Evolutionary conservation across 1,284 basidiomycete genomes (phyloP).

Genomic region (Cutaneotrichosporon daszewskae): DNA sequence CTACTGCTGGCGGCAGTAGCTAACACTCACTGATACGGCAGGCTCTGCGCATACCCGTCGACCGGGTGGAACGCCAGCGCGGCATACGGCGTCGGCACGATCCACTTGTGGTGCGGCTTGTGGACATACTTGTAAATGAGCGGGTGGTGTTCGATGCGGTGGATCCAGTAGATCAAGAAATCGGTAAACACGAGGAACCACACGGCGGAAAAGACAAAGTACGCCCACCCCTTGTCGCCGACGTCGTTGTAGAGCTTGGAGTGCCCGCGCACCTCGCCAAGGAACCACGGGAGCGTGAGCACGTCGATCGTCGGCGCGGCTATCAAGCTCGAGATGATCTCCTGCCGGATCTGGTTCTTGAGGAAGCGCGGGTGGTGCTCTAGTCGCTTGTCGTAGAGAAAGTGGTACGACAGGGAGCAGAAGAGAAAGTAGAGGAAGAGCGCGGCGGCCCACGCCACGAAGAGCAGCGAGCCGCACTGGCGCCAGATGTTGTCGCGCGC

Average conservation of each 20-base stretch:
- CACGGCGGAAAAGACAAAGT: slow-evolving; percentile 39
- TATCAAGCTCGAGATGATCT: slow-evolving; percentile 70
- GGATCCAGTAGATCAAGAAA: slow-evolving; percentile 87
- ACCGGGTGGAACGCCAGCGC: slow-evolving; percentile 96
- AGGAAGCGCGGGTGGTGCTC: slow-evolving; percentile 92
- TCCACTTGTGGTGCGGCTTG: slow-evolving; percentile 98
- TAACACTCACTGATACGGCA: slow-evolving; percentile 71
- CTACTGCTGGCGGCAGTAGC: neutral
- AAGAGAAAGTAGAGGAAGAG: slow-evolving; percentile 79
- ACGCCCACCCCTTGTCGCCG: slow-evolving; percentile 54
- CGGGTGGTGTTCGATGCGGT: slow-evolving; percentile 85
- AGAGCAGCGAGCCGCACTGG: slow-evolving; percentile 68
- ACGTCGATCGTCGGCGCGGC: slow-evolving; percentile 76
- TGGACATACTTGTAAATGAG: slow-evolving; percentile 82
- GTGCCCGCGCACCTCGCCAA: slow-evolving; percentile 84
- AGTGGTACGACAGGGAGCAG: slow-evolving; percentile 73
- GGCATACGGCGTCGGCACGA: slow-evolving; percentile 94
- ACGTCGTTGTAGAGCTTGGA: slow-evolving; percentile 72
- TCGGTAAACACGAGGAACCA: slow-evolving; percentile 89
- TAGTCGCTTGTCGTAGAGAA: slow-evolving; percentile 93
- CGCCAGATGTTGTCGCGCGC: slow-evolving; percentile 69
- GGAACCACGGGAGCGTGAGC: slow-evolving; percentile 88
- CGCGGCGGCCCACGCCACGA: slow-evolving; percentile 75
- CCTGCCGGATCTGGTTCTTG: slow-evolving; percentile 71
- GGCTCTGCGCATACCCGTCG: slow-evolving; percentile 87